A percentile compares a stretch with the other conserved stretches of the same genome.
These are phyloP conservation scores for Diaporthe velutina DNA, from an alignment of 2,329 filamentous ascomycete genomes.

Conservation along the genomic window DNA sequence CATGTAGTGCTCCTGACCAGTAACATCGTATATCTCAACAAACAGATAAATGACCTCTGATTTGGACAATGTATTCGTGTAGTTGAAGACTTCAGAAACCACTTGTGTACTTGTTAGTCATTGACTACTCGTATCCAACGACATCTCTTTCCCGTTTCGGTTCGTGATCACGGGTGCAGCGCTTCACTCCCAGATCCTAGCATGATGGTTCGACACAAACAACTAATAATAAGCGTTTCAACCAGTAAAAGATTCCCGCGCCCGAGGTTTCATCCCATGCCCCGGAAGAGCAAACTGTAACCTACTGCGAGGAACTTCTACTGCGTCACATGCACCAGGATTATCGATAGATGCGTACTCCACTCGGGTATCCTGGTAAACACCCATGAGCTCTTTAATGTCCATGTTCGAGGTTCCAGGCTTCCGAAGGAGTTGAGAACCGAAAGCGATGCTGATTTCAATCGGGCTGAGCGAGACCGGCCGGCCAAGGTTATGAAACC, in stretches of 20 bases:
- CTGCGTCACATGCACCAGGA: not conserved
- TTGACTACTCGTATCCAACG: too few relatives aligned
- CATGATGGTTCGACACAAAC: not conserved
- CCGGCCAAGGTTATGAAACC: not conserved
- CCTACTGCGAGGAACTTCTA: not conserved
- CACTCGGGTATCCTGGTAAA: not conserved
- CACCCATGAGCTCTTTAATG: not conserved
- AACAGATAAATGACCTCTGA: too few relatives aligned
- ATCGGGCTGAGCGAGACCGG: not conserved
- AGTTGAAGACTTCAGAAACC: too few relatives aligned
- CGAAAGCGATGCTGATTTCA: not conserved
- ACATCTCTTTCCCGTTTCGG: too few relatives aligned
- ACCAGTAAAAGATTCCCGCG: not conserved
- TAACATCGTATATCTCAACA: too few relatives aligned
- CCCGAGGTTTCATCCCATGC: not conserved
- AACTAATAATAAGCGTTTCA: not conserved
- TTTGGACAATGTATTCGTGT: too few relatives aligned
- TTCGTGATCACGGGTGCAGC: too few relatives aligned
- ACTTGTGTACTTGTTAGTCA: too few relatives aligned
- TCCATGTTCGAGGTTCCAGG: not conserved
- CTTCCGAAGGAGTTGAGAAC: not conserved
- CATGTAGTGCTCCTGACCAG: too few relatives aligned
- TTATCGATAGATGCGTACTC: not conserved
- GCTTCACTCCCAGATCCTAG: too few relatives aligned
- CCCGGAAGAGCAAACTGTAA: not conserved